Evolutionary conservation across 192 early-diverging fungal species (phyloP), one percentile per base, ranked within the genome.

Genomic region (Phycomyces blakesleeanus): DNA sequence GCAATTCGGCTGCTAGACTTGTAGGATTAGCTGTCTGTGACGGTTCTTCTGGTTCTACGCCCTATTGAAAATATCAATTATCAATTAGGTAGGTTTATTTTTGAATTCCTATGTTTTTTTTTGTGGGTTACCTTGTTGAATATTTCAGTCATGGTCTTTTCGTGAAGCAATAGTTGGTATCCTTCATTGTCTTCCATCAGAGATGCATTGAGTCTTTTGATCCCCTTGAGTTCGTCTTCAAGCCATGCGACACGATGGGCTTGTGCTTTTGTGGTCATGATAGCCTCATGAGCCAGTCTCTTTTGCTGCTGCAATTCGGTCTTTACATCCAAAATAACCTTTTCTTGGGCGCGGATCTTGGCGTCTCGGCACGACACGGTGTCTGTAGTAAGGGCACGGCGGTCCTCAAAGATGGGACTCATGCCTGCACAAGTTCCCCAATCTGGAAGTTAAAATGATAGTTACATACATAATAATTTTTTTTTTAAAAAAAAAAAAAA

Each of bases 151-250:
- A 92, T 84, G 1, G 91, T 89, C 61, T 80, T 86, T 76, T 91
- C 87, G 58, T 86, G 84, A 69, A 90, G 61, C 21, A 90, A 72
- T 51, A 88, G 57, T 69, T 92, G 91, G 69, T 84, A 91, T 26
- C 84, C 79, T 69, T 91, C 91, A 75, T 89, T 92, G 47, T 91
- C 91, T 60, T 92, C 88, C 83, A 84, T 85, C 54, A 92, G 78
- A 24, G 81, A 71, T 63, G 72, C 72, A 57, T 89, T 87, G 58
- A 92, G 65, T 55, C 83, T 73, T 42, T 78, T 78, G 9, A 89
- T 71, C 66, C 89, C 81, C 47, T 27, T 41, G n/a, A 83, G 59
- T 49, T 87, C 78, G 26, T 74, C 61, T 61, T 81, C 76, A 5
- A 89, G 77, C 18, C 75, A 59, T 40, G 74, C 76, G n/a, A 77